phyloP scores from a whole-genome alignment of 2,329 filamentous ascomycete species.

The Microdochium nivale region DNA sequence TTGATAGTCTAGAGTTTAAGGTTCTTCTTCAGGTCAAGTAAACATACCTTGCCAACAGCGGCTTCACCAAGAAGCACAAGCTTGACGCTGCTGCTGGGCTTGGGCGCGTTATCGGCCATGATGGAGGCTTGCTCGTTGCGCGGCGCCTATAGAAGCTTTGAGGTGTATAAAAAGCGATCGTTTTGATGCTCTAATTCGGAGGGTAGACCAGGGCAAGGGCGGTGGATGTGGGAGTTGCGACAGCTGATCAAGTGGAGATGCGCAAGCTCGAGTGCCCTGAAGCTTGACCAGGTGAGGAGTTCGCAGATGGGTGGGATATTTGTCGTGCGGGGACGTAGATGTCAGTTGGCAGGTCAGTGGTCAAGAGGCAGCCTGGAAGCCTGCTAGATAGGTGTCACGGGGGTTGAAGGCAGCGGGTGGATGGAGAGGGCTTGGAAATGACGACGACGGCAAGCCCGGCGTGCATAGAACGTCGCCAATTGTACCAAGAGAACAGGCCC shows the following conservation, averaged over 20 bases:
- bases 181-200: background rate
- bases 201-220: background rate
- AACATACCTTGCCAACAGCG: slow-evolving; percentile 87
- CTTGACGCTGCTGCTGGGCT: slow-evolving; percentile 99
- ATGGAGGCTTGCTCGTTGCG: slow-evolving; percentile 5
- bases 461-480: background rate
- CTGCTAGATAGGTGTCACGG: too few relatives aligned
- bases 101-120: slow-evolving; percentile 74
- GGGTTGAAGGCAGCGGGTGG: too few relatives aligned
- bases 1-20: background rate
- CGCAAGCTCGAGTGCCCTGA: too few relatives aligned
- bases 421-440: background rate
- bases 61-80: slow-evolving; percentile 95
- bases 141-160: background rate
- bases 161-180: background rate
- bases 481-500: background rate
- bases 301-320: background rate
- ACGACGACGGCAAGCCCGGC: background rate
- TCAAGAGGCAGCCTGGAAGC: too few relatives aligned
- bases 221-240: background rate
- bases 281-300: background rate
- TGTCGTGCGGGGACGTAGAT: too few relatives aligned
- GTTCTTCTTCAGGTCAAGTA: background rate
- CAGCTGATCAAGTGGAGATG: too few relatives aligned
- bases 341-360: too few relatives aligned